These are phyloP conservation scores for Monsonia emarginata DNA, from an alignment of 441 rosid genomes.

Conservation along the genomic window DNA sequence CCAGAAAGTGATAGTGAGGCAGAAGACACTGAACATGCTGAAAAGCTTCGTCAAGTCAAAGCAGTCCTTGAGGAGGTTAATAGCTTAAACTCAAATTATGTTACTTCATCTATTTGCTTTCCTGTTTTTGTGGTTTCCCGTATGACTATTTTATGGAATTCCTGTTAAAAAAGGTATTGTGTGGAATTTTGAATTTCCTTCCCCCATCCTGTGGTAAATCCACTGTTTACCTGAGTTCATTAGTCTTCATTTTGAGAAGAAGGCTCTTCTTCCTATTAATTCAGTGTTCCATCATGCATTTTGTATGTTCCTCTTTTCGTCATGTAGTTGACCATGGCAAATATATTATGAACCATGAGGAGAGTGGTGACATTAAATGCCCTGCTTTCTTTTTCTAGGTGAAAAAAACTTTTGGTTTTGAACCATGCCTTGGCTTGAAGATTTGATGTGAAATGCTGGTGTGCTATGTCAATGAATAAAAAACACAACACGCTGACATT, in stretches of 20 bases:
- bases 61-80: constrained; percentile 99
- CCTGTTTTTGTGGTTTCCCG: neutral
- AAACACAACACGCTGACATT: neutral
- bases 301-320: neutral
- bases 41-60: constrained; percentile 99
- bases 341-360: neutral
- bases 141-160: neutral
- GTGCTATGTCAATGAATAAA: neutral
- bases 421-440: neutral
- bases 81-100: neutral
- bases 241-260: neutral
- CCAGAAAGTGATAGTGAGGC: constrained; percentile 99
- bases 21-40: constrained; percentile 98
- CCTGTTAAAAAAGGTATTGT: neutral
- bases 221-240: neutral
- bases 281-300: neutral
- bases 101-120: neutral
- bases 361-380: neutral
- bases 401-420: neutral
- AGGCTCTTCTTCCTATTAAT: neutral
- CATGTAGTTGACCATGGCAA: neutral
- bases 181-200: neutral
- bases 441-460: neutral
- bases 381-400: neutral
- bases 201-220: neutral